These are phyloP conservation scores for Ophiostoma sp. DNA, from an alignment of 2,329 filamentous ascomycete genomes.

Conservation along the genomic window DNA sequence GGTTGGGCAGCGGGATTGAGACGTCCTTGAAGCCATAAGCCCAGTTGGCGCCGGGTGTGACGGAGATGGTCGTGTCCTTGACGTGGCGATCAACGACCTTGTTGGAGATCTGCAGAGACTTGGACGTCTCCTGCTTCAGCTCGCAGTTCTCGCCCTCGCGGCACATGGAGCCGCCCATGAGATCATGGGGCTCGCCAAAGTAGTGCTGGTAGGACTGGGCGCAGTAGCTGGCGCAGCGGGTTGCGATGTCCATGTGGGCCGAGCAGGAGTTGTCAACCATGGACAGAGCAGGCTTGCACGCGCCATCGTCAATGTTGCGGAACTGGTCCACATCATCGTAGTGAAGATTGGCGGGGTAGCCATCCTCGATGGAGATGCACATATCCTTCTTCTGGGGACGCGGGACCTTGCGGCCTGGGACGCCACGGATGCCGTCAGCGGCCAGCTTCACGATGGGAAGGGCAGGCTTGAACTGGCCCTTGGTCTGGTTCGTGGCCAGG, in stretches of 20 bases:
- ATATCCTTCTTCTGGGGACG: not conserved
- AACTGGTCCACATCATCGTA: constrained; percentile 24
- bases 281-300: constrained; percentile 17
- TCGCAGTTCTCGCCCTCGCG: constrained; percentile 23
- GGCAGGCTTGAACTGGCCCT: not conserved
- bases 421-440: not conserved
- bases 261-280: constrained; percentile 19
- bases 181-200: constrained; percentile 17
- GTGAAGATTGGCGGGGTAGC: constrained; percentile 22
- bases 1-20: not conserved
- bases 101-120: constrained; percentile 22
- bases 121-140: constrained; percentile 18
- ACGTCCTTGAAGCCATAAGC: constrained; percentile 12
- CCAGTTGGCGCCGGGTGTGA: constrained; percentile 17
- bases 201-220: constrained; percentile 20
- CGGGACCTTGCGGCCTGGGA: not conserved
- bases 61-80: constrained; percentile 9
- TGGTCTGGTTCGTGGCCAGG: too few species aligned
- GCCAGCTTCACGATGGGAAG: not conserved
- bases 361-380: constrained; percentile 22
- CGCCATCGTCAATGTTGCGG: constrained; percentile 16
- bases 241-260: constrained; percentile 22
- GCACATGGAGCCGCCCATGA: constrained; percentile 24
- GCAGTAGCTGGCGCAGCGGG: constrained; percentile 21
- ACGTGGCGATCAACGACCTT: constrained; percentile 23